These are phyloP conservation scores for Polytrichum commune DNA, from an alignment of 225 moss, liverwort and hornwort species.

Conservation along the genomic window DNA sequence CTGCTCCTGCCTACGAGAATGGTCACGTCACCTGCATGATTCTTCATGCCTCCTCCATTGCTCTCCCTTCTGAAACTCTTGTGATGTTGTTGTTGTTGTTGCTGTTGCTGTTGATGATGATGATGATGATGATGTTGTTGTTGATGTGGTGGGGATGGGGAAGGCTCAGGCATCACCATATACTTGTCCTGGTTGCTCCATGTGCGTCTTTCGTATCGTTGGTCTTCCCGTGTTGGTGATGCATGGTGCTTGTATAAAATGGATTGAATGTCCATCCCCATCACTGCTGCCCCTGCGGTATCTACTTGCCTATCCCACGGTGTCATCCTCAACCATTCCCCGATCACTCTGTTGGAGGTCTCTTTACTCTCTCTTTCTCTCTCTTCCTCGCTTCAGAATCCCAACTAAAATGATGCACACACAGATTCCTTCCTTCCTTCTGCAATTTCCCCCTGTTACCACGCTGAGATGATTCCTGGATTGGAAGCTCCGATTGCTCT, in stretches of 20 bases:
- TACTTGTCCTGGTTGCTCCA: slow-evolving; percentile 25
- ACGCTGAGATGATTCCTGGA: too few species aligned
- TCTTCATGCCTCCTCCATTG: background rate
- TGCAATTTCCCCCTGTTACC: too few species aligned
- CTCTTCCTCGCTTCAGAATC: too few species aligned
- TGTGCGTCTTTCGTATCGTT: background rate
- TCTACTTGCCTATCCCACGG: slow-evolving; percentile 9
- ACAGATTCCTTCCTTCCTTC: too few species aligned
- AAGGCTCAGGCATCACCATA: slow-evolving; percentile 23
- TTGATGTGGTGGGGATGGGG: slow-evolving; percentile 11
- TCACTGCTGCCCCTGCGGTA: slow-evolving; percentile 1
- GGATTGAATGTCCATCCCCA: slow-evolving; percentile 1
- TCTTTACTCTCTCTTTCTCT: too few species aligned
- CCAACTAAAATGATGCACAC: too few species aligned
- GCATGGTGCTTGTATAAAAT: slow-evolving; percentile 1
- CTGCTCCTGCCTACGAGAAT: slow-evolving; percentile 30
- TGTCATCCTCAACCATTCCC: slow-evolving; percentile 2
- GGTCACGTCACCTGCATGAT: slow-evolving; percentile 18
- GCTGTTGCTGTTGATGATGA: too few species aligned
- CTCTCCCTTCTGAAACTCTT: slow-evolving; percentile 8
- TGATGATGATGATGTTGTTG: too few species aligned
- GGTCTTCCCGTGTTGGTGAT: background rate
- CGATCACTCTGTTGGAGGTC: too few species aligned
- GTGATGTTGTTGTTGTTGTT: background rate
- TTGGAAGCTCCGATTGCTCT: too few species aligned